Evolutionary conservation across 1,139 yeast species (phyloP).

Genomic region (Suhomyces maxii): DNA sequence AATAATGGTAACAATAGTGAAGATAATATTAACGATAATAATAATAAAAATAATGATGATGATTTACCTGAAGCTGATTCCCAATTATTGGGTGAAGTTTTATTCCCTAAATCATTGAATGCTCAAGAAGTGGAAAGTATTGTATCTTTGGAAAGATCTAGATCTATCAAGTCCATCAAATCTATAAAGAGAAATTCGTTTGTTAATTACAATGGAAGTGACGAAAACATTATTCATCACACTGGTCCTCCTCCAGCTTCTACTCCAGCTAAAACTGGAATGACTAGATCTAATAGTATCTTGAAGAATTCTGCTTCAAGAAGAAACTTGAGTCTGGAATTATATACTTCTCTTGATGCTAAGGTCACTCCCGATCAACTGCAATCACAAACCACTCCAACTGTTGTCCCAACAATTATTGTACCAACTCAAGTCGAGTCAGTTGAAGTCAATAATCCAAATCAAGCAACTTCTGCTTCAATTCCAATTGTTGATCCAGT

Average conservation of each 20-base stretch:
- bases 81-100: constrained; percentile 53
- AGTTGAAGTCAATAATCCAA: not conserved
- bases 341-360: constrained; percentile 14
- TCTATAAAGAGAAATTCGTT: constrained; percentile 40
- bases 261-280: constrained; percentile 16
- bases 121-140: constrained; percentile 73
- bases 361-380: not conserved
- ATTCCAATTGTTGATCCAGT: not conserved
- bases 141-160: constrained; percentile 66
- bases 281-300: constrained; percentile 52
- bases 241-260: constrained; percentile 21
- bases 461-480: not conserved
- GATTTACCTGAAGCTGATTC: constrained; percentile 2
- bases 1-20: not conserved
- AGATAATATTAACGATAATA: not conserved
- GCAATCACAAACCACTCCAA: not conserved
- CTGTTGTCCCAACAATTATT: not conserved
- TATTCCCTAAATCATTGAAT: constrained; percentile 69
- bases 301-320: constrained; percentile 39
- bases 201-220: constrained; percentile 49
- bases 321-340: constrained; percentile 14
- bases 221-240: constrained; percentile 42
- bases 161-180: constrained; percentile 55
- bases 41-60: not conserved
- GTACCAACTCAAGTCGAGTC: not conserved